These are phyloP conservation scores for Neckera pumila DNA, from an alignment of 225 moss, liverwort and hornwort species.

Conservation along the genomic window DNA sequence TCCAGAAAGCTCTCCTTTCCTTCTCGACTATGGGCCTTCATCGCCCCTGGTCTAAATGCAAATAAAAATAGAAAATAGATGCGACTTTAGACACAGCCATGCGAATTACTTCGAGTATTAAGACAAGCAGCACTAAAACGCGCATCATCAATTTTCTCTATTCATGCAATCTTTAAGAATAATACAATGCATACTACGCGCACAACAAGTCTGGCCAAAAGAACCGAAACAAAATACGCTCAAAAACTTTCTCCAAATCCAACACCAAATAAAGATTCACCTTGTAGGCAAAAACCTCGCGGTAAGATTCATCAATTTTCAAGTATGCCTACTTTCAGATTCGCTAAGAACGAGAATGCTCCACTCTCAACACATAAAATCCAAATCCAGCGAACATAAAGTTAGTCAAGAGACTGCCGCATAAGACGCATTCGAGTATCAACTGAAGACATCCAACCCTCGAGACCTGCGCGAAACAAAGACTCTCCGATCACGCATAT, in stretches of 20 bases:
- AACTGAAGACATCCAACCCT: neutral
- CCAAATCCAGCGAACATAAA: neutral
- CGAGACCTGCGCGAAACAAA: neutral
- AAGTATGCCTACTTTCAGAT: neutral
- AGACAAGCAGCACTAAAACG: neutral
- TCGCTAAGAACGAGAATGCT: neutral
- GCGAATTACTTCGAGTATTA: neutral
- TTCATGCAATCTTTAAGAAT: neutral
- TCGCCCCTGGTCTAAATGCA: constrained; percentile 8
- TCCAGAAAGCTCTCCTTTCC: constrained; percentile 9
- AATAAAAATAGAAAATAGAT: neutral
- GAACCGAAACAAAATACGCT: neutral
- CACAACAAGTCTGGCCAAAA: neutral
- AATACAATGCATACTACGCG: neutral
- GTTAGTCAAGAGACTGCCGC: neutral
- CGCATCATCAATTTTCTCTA: neutral
- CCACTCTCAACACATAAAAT: neutral
- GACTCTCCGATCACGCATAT: neutral
- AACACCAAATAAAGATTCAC: neutral
- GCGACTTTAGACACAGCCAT: neutral
- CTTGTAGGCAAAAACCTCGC: neutral
- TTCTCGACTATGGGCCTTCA: constrained; percentile 9
- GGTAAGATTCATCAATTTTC: neutral
- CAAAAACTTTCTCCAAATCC: neutral
- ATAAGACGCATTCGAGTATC: neutral